phyloP scores from a whole-genome alignment of 129 eudicot genomes.

The Heracleum sosnowskyi region DNA sequence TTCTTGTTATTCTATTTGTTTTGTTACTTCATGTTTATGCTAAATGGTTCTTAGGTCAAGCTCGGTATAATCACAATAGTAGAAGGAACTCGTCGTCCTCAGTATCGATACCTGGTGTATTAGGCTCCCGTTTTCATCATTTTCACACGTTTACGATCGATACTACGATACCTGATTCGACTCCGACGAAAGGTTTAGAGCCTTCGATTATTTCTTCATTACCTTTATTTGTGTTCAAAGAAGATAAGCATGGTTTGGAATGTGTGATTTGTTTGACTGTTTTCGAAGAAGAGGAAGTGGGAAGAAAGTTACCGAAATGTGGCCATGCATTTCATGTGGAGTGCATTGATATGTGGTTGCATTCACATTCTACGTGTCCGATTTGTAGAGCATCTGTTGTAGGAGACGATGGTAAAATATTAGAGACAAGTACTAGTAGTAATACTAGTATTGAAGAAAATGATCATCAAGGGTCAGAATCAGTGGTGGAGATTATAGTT shows the following conservation, averaged over 20 bases:
- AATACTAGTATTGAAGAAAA: neutral
- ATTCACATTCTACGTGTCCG: slow-evolving; percentile 69
- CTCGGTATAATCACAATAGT: slow-evolving; percentile 20
- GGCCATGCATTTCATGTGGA: slow-evolving; percentile 65
- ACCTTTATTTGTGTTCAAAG: slow-evolving; percentile 38
- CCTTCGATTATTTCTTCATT: slow-evolving; percentile 38
- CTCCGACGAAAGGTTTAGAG: slow-evolving; percentile 51
- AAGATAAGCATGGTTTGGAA: slow-evolving; percentile 25
- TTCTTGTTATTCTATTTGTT: slow-evolving; percentile 52
- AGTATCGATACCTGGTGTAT: slow-evolving; percentile 31
- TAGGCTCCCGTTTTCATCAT: slow-evolving; percentile 34
- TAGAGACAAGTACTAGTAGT: neutral
- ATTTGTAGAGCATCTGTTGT: slow-evolving; percentile 47
- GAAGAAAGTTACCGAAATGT: slow-evolving; percentile 44
- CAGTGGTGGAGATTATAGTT: slow-evolving; percentile 18
- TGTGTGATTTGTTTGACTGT: slow-evolving; percentile 64
- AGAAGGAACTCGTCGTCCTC: slow-evolving; percentile 17
- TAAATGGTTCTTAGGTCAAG: slow-evolving; percentile 52
- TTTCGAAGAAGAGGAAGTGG: slow-evolving; percentile 48
- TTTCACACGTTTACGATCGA: slow-evolving; percentile 29
- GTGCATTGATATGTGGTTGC: slow-evolving; percentile 81
- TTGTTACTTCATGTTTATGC: slow-evolving; percentile 56
- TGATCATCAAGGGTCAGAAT: slow-evolving; percentile 2
- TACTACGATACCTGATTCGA: slow-evolving; percentile 1
- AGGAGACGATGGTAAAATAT: slow-evolving; percentile 7